Base-by-base conservation (phyloP, 768 basidiomycete species). In the Cystofilobasidium macerans region DNA sequence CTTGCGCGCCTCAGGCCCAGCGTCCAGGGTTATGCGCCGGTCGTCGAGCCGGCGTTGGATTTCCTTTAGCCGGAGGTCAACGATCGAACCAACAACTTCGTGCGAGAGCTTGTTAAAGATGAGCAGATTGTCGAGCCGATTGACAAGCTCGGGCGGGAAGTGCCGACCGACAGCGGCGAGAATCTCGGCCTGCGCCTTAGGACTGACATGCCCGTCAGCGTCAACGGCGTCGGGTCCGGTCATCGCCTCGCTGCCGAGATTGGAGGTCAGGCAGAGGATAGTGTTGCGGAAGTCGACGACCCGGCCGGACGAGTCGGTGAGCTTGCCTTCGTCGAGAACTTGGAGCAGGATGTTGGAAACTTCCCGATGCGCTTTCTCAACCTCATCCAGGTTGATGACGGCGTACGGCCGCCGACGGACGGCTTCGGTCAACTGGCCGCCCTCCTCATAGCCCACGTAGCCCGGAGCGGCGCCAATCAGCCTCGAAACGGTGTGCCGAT, bases 391-490 rank as follows among this genome's bases (percentile, higher is more conserved):
- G 47, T 84, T 78, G 54, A 85, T 81, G 7, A 85, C 83, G n/a
- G 84, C 82, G 43, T 67, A 67, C 18, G 65, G 91, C 74, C 90
- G 88, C 68, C 92, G 84, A 59, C 91, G 84, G 58, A 94, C 85
- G 71, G 92, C 92, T 78, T 95, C 92, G 3, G 92, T 94, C 56
- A 95, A 81, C 74, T 93, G 90, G 12, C 76, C 76, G 12, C 92
- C 83, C 80, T 69, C 68, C 40, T 58, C 53, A 26, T 65, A 61
- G 58, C 93, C 94, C 47, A 95, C 85, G 72, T 92, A 94, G 4
- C 93, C 93, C 11, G 93, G 89, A 0, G 91, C 88, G 1, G 90
- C 88, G 63, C 93, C 94, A 60, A 97, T 89, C 28, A 97, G 78
- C 5, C 91, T 81, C 0, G 89, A 89, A 61, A 97, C 86, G 0